Evolutionary conservation across 257 asterid species (phyloP).

Genomic region (Marsdenia floribunda): DNA sequence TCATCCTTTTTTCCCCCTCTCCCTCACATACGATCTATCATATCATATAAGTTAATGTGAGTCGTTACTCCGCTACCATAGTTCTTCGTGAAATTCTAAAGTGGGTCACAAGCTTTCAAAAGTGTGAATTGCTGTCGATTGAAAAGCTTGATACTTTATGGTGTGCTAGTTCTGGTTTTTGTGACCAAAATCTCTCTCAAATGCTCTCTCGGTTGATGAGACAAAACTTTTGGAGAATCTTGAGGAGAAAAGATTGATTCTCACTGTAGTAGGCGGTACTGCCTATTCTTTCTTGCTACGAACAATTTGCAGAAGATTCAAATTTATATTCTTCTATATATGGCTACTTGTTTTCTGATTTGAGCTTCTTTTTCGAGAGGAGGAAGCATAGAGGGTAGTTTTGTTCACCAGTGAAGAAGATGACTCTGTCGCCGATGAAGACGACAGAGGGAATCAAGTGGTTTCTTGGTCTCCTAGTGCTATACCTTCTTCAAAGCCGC

Average conservation of each 20-base stretch:
- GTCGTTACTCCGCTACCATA: neutral
- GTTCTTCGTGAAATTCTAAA: constrained; percentile 19
- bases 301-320: constrained; percentile 11
- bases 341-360: constrained; percentile 10
- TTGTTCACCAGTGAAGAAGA: too few relatives aligned
- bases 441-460: too few relatives aligned
- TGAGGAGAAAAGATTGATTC: neutral
- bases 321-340: neutral
- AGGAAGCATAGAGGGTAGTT: neutral
- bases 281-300: constrained; percentile 1
- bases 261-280: neutral
- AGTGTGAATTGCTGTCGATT: constrained; percentile 17
- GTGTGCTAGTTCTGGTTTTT: constrained; percentile 6
- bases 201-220: neutral
- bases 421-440: too few relatives aligned
- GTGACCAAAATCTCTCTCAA: neutral
- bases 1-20: too few relatives aligned
- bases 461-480: too few relatives aligned
- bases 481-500: too few relatives aligned
- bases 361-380: constrained; percentile 10
- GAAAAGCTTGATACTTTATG: constrained; percentile 15
- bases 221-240: neutral
- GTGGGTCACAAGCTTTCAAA: constrained; percentile 22
- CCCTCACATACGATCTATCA: too few relatives aligned
- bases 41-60: constrained; percentile 5